Conservation (phyloP, 2,329 filamentous ascomycete species). For the Trichoderma oligosporum region DNA sequence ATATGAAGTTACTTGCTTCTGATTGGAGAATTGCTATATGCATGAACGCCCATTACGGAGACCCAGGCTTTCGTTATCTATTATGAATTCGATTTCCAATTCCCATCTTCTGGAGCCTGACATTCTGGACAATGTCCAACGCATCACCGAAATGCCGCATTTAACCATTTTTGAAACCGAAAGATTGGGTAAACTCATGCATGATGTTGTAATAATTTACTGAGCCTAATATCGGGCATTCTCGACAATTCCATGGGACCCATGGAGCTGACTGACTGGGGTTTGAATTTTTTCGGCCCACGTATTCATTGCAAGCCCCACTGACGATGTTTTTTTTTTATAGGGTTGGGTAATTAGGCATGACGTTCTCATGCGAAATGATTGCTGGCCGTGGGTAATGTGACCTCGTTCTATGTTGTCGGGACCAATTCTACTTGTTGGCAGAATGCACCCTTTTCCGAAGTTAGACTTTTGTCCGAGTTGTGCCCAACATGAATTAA, state of each 20-base stretch:
- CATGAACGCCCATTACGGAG: slow-evolving; percentile 1
- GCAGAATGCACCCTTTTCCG: neutral
- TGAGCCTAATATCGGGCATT: neutral
- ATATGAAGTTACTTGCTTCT: neutral
- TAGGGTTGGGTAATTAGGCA: neutral
- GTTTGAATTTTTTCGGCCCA: neutral
- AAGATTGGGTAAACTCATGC: neutral
- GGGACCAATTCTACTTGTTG: neutral
- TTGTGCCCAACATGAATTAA: neutral
- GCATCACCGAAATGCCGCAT: neutral
- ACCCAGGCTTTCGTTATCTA: neutral
- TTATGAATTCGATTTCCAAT: neutral
- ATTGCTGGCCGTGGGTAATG: neutral
- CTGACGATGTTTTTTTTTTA: neutral
- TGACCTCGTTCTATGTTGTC: neutral
- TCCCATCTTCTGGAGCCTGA: neutral
- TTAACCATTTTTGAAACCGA: neutral
- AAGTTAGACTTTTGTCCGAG: neutral
- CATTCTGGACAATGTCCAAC: neutral
- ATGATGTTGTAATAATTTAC: neutral
- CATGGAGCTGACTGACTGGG: neutral
- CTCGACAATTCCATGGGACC: neutral
- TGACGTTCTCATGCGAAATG: neutral
- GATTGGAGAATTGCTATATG: neutral
- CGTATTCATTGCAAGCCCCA: neutral